Evolutionary conservation across 1,139 yeast species (phyloP), one percentile per base, ranked within the genome.

Genomic region (Nakaseomyces uthaithaninus): DNA sequence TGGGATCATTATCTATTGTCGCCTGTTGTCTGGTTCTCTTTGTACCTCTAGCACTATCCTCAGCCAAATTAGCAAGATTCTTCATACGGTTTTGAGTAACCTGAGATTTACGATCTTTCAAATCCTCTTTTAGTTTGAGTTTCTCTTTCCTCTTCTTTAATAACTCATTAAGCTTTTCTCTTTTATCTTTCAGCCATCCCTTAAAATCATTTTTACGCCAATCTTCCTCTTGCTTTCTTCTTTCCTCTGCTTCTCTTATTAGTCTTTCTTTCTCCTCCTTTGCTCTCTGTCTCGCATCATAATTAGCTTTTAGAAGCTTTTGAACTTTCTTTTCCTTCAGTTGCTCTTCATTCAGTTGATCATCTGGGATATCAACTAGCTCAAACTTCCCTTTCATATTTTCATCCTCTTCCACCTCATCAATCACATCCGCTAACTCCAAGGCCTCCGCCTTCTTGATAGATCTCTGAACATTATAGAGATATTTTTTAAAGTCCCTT

Each of bases 61-160:
- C 77, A 1, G 96, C 96, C 46, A 91, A 69, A 14, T 83, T 82
- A 0, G 97, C 95, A 41, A 91, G 78, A 48, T 77, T 82, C 58
- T 83, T 86, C 97, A 91, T 89, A 53, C 97, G 69, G 62, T 80
- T 77, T 63, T 89, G 97, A 2, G 95, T 87, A 16, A 95, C 95
- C 45, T 75, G 76, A 4, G 96, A 86, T 60, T 87, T 87, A 50
- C 97, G 71, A 63, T 89, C 95, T 50, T 78, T 80, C 58, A 91
- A 71, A 37, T 91, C 94, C 44, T 77, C 85, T 50, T 80, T 72
- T 45, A 87, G 65, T 55, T 82, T 79, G 41, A 74, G 68, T 46
- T 86, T 72, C 36, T 84, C 93, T 52, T 77, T 80, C 46, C 80
- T 71, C 40, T 65, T 68, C 36, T 73, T 68, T 22, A 84, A 69